These are phyloP conservation scores for Skeletonema tropicum DNA, from an alignment of 108 stramenopile genomes.

Conservation along the genomic window DNA sequence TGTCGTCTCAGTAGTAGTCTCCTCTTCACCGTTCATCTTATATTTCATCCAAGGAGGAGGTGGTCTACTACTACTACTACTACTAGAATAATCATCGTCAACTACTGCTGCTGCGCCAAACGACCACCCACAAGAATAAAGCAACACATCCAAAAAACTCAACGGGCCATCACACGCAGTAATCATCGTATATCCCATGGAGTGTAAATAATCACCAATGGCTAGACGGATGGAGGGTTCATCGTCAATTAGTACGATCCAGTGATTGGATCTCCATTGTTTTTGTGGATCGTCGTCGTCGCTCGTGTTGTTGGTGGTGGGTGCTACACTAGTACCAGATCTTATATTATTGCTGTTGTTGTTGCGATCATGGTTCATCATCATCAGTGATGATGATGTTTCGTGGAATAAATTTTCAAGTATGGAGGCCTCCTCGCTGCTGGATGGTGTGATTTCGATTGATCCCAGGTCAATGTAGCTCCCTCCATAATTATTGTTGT, in stretches of 20 bases:
- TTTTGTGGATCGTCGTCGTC: background rate
- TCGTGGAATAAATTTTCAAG: too few species aligned
- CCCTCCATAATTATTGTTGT: background rate
- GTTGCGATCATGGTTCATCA: too few species aligned
- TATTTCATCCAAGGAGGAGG: constrained; percentile 23
- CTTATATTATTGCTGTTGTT: too few species aligned
- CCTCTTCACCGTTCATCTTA: background rate
- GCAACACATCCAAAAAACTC: constrained; percentile 55
- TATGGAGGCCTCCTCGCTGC: too few species aligned
- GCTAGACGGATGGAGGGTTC: constrained; percentile 79
- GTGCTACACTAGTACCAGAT: too few species aligned
- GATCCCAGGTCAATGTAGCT: background rate
- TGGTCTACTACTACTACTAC: too few species aligned
- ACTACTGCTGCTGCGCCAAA: too few species aligned
- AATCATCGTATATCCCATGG: constrained; percentile 64
- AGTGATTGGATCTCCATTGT: constrained; percentile 51
- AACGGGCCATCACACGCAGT: constrained; percentile 77
- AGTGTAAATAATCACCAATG: constrained; percentile 75
- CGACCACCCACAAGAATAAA: constrained; percentile 31
- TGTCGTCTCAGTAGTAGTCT: too few species aligned
- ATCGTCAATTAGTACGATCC: constrained; percentile 86
- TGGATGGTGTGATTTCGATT: background rate
- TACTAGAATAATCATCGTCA: background rate
- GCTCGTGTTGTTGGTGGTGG: too few species aligned
- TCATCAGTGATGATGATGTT: too few species aligned